phyloP scores from a whole-genome alignment of 805 yeast species.

The Saturnispora diversa region DNA sequence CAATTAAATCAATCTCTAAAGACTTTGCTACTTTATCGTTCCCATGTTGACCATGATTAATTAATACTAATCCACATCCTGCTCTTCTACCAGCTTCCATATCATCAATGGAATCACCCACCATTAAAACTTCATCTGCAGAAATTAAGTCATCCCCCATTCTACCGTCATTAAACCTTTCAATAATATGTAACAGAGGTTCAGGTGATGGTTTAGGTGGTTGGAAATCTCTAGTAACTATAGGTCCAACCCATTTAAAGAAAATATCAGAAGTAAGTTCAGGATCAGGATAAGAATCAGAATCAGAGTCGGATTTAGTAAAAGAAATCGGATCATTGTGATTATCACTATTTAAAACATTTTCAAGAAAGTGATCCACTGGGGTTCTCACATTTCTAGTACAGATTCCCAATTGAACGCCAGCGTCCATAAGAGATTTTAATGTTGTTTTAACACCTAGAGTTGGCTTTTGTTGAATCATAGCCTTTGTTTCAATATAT shows the following conservation, averaged over 20 bases:
- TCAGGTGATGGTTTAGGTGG: slow-evolving; percentile 67
- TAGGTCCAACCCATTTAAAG: slow-evolving; percentile 31
- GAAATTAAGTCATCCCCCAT: slow-evolving; percentile 33
- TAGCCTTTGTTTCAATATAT: slow-evolving; percentile 52
- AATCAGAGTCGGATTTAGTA: too few relatives aligned
- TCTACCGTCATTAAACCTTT: slow-evolving; percentile 13
- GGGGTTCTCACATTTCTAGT: slow-evolving; percentile 53
- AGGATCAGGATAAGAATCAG: too few relatives aligned
- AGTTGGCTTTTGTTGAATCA: slow-evolving; percentile 48
- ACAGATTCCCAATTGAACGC: slow-evolving; percentile 46
- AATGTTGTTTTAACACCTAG: slow-evolving; percentile 40
- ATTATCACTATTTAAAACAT: slow-evolving; percentile 32
- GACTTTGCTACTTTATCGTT: slow-evolving; percentile 24
- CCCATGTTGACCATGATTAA: slow-evolving; percentile 44
- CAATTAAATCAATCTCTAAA: slow-evolving; percentile 23
- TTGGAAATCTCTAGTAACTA: slow-evolving; percentile 53
- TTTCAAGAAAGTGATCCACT: slow-evolving; percentile 41
- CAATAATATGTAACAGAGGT: slow-evolving; percentile 50
- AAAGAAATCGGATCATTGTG: too few relatives aligned
- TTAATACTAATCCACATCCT: slow-evolving; percentile 49
- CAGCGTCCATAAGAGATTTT: slow-evolving; percentile 19
- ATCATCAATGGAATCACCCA: slow-evolving; percentile 68
- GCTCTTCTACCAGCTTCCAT: slow-evolving; percentile 58
- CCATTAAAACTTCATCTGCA: slow-evolving; percentile 50
- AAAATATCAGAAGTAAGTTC: not conserved